Conservation (phyloP, 768 basidiomycete species). For the Calocybe indica region DNA sequence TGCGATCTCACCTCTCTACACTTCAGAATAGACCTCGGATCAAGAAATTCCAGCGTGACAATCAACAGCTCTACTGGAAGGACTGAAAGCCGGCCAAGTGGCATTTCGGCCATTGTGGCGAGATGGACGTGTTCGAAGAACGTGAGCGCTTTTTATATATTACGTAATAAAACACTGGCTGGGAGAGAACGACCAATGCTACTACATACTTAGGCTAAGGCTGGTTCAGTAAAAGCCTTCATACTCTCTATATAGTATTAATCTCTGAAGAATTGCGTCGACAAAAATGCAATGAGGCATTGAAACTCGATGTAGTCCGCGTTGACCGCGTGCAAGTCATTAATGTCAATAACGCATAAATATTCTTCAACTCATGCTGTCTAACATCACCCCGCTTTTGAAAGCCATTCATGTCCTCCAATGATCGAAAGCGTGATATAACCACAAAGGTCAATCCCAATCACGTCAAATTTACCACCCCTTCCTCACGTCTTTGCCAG, state of each 20-base stretch:
- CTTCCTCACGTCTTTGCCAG: constrained; percentile 21
- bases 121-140: neutral
- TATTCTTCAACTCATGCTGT: too few species aligned
- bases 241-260: too few species aligned
- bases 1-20: constrained; percentile 19
- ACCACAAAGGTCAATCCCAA: constrained; percentile 13
- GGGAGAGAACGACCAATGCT: too few species aligned
- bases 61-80: constrained; percentile 15
- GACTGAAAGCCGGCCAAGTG: neutral
- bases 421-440: constrained; percentile 3
- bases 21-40: constrained; percentile 12
- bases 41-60: constrained; percentile 8
- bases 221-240: too few species aligned
- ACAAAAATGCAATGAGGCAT: too few species aligned
- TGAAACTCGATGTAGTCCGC: too few species aligned
- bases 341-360: too few species aligned
- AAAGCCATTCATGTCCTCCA: constrained; percentile 6
- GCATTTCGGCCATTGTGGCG: neutral
- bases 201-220: too few species aligned
- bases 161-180: too few species aligned
- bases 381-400: neutral
- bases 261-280: too few species aligned
- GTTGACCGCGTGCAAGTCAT: too few species aligned
- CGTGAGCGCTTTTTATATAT: too few species aligned
- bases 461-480: neutral